phyloP scores from a whole-genome alignment of 78 protist species.

The Dictyostelium citrinum region DNA sequence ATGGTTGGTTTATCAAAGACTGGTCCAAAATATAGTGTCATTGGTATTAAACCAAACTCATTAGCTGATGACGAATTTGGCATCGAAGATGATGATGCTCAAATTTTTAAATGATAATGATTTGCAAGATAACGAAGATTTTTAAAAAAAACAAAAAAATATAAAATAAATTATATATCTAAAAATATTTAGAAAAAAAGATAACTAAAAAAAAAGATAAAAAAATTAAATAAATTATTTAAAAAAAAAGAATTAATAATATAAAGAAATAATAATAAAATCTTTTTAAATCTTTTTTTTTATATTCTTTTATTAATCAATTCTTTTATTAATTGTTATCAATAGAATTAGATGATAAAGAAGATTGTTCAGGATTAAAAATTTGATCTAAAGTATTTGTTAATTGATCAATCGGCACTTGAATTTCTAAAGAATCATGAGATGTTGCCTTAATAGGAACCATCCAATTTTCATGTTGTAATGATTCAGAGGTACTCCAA shows the following conservation, averaged over 20 bases:
- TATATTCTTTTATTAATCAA: too few species aligned
- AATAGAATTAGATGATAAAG: background rate
- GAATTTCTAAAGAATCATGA: constrained; percentile 9
- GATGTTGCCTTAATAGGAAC: constrained; percentile 7
- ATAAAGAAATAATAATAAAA: too few species aligned
- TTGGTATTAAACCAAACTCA: constrained; percentile 60
- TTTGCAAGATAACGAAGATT: constrained; percentile 20
- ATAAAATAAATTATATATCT: too few species aligned
- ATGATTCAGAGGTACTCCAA: constrained; percentile 43
- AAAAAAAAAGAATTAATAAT: too few species aligned
- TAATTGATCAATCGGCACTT: constrained; percentile 22
- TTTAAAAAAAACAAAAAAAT: background rate
- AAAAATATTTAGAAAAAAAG: too few species aligned
- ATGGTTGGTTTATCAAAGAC: constrained; percentile 29
- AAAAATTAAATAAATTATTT: too few species aligned
- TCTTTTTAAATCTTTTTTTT: background rate
- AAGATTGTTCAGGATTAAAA: background rate
- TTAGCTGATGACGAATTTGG: constrained; percentile 75
- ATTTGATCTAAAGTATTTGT: background rate
- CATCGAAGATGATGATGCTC: constrained; percentile 77
- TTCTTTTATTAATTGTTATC: too few species aligned
- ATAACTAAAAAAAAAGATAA: too few species aligned
- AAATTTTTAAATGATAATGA: constrained; percentile 68
- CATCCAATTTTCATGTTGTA: constrained; percentile 43
- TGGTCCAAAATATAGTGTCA: constrained; percentile 20